Evolutionary conservation across 805 yeast genomes (phyloP).

Genomic region (Saccharomycopsis selenospora): DNA sequence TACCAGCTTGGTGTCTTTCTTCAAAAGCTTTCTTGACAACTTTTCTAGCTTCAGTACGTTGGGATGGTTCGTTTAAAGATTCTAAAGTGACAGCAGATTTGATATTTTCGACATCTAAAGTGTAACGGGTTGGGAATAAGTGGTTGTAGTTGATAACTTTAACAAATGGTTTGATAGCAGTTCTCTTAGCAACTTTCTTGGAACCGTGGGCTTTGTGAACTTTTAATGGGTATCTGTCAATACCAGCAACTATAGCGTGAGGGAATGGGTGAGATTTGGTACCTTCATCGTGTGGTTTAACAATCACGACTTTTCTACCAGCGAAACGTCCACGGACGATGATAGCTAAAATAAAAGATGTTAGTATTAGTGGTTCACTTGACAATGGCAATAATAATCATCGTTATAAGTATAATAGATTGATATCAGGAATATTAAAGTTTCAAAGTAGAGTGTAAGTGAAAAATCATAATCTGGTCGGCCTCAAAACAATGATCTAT

Average conservation of each 20-base stretch:
- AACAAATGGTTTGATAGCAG: conserved; percentile 98
- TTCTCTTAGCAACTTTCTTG: conserved; percentile 95
- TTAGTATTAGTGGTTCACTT: conserved; percentile 2
- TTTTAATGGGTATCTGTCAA: conserved; percentile 97
- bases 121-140: conserved; percentile 99
- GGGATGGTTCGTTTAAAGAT: conserved; percentile 94
- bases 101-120: conserved; percentile 93
- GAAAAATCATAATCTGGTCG: no score
- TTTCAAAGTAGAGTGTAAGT: no score
- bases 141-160: conserved; percentile 99
- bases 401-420: no score
- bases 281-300: conserved; percentile 98
- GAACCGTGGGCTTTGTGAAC: conserved; percentile 92
- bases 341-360: conserved; percentile 55
- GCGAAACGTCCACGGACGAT: conserved; percentile 99
- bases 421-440: no score
- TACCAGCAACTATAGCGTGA: conserved; percentile 99
- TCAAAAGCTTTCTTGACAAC: conserved; percentile 98
- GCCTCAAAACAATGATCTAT: no score
- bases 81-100: conserved; percentile 88
- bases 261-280: conserved; percentile 98
- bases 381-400: no score
- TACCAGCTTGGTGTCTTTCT: conserved; percentile 98
- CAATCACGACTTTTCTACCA: conserved; percentile 99
- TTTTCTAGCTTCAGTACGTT: conserved; percentile 98